Evolutionary conservation across 352 stramenopile genomes (phyloP).

Genomic region (Globisporangium splendens): DNA sequence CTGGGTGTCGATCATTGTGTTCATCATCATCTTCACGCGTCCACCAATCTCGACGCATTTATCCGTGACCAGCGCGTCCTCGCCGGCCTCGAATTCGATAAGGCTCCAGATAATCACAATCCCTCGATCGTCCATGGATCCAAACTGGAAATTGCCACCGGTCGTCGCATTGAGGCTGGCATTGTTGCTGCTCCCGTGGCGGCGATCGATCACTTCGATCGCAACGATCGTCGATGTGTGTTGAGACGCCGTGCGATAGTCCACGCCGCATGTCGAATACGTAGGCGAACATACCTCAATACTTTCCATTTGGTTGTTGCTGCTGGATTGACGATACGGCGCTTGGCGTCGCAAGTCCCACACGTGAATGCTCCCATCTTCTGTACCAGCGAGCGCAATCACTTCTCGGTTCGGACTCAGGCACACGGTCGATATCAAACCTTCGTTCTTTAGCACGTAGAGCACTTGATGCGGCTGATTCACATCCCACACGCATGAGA

Average conservation of each 20-base stretch:
- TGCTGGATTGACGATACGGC: conserved; percentile 2
- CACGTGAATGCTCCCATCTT: conserved; percentile 62
- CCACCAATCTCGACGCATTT: conserved; percentile 67
- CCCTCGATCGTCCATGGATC: conserved; percentile 66
- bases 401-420: conserved; percentile 52
- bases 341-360: conserved; percentile 51
- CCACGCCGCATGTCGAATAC: conserved; percentile 56
- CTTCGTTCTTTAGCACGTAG: conserved; percentile 50
- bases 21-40: conserved; percentile 64
- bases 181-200: conserved; percentile 4
- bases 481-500: conserved; percentile 67
- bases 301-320: background rate
- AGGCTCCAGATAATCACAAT: conserved; percentile 70
- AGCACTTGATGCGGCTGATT: conserved; percentile 41
- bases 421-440: conserved; percentile 28
- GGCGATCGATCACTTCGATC: conserved; percentile 33
- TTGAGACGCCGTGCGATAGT: conserved; percentile 32
- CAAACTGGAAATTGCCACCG: conserved; percentile 56
- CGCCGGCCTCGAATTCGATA: conserved; percentile 42
- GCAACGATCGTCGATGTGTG: conserved; percentile 46
- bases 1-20: conserved; percentile 55
- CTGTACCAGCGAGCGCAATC: conserved; percentile 46
- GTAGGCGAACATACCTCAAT: conserved; percentile 35
- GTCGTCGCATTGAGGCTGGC: background rate
- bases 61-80: conserved; percentile 41